Evolutionary conservation across 1,139 yeast species (phyloP).

Genomic region (Pichia terricola): DNA sequence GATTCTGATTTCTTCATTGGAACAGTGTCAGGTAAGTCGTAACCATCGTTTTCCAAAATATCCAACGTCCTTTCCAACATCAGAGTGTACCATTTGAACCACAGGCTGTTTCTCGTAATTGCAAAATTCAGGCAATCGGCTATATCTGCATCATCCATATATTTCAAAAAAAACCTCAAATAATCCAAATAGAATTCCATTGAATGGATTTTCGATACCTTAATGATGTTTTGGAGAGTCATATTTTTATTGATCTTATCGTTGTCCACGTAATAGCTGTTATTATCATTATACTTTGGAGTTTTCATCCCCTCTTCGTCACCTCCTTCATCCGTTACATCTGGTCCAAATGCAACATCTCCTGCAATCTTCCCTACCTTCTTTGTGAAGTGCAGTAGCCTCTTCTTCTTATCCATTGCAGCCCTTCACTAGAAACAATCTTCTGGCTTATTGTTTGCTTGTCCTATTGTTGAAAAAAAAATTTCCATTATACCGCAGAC

Average conservation of each 20-base stretch:
- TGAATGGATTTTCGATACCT: conserved; percentile 10
- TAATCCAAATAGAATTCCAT: conserved; percentile 21
- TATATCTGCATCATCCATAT: conserved; percentile 23
- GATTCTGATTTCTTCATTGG: too few species aligned
- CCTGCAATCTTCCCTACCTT: conserved; percentile 22
- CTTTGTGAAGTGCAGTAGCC: conserved; percentile 15
- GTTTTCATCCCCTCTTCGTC: too few species aligned
- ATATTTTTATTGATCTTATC: too few species aligned
- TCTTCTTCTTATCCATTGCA: neutral
- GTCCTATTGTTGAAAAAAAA: too few species aligned
- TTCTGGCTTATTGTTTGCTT: too few species aligned
- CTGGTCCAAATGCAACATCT: conserved; percentile 22
- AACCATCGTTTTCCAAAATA: neutral
- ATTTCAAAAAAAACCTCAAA: conserved; percentile 22
- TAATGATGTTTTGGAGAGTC: neutral
- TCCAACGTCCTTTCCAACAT: conserved; percentile 5
- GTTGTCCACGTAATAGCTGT: too few species aligned
- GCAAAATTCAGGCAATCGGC: conserved; percentile 24
- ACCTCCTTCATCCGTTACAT: too few species aligned
- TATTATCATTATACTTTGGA: too few species aligned
- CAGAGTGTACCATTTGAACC: conserved; percentile 20
- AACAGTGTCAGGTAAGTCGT: neutral
- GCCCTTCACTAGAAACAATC: too few species aligned
- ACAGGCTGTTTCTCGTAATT: conserved; percentile 22
- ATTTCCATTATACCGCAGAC: too few species aligned